Evolutionary conservation across 164 flowering plant genomes (phyloP), one percentile per base, ranked within the genome.

Genomic region (Aristolochia contorta): DNA sequence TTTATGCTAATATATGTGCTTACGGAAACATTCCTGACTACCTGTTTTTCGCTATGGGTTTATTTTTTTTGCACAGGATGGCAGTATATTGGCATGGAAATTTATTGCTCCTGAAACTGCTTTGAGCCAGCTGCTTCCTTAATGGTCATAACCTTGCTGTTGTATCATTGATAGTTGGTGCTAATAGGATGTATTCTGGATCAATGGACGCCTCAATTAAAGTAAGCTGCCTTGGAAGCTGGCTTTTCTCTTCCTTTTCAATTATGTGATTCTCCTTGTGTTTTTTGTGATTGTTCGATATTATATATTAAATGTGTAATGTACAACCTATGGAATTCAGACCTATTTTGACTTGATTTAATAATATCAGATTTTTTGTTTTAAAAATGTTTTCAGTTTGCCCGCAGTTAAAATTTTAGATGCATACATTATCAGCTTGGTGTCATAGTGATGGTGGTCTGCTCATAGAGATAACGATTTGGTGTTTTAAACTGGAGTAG

Each of bases 71-170:
- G 27, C 12, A 79, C 80, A 94, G 99, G 99, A 89, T 71, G 95
- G 96, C 12, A 64, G 79, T 51, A 85, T 94, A 66, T 72, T 94
- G 76, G 91, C 78, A 6, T 94, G 97, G 99, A 91, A 75, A 72
- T 90, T 73, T 70, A 85, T 75, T 75, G 80, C 70, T 37, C 78
- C 61, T 4, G 79, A 71, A 87, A 82, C 62, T 56, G 65, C 62
- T 94, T 94, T 75, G 95, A 91, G 60, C 96, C 96, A 54, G 93
- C 84, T 64, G 87, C 90, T 57, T 77, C 89, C 89, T 91, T 21
- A 69, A 53, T 59, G 89, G 88, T 27, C 99, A 94, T 71, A 80
- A 55, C 7, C 74, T 58, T 47, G 77, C 85, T 54, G 95, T 94
- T 64, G 83, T 88, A 48, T 74, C 99, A 46, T 72, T 94, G 64